A percentile compares a stretch with the other conserved stretches of the same genome.
Evolutionary conservation across 768 basidiomycete genomes (phyloP).

Genomic region (Tulasnella sp.): DNA sequence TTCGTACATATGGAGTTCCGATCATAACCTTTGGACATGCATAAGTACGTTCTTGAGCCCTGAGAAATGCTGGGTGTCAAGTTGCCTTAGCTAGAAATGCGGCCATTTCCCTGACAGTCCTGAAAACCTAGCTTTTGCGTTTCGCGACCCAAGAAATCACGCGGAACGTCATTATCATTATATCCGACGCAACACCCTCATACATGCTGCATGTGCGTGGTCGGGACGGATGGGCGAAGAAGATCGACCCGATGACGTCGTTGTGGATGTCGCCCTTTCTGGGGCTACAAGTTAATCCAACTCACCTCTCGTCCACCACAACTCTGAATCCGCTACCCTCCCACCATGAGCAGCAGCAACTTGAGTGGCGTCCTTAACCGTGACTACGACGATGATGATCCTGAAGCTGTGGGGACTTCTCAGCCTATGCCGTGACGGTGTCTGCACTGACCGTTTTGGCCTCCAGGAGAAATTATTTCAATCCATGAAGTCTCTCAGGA

Average conservation of each 20-base stretch:
- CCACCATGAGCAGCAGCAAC: not conserved
- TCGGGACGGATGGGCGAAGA: not conserved
- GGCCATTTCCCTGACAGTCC: not conserved
- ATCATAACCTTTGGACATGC: not conserved
- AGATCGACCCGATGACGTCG: slow-evolving; percentile 4
- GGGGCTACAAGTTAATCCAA: not conserved
- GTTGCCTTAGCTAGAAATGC: not conserved
- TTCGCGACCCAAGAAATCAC: not conserved
- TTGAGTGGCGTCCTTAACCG: not conserved
- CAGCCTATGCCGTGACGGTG: not conserved
- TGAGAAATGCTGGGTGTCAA: not conserved
- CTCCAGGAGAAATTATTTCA: not conserved
- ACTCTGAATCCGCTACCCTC: not conserved
- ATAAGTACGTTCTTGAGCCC: not conserved
- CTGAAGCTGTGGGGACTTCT: not conserved
- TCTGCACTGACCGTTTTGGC: not conserved
- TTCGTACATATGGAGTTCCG: not conserved
- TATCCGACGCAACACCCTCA: not conserved
- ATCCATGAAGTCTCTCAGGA: not conserved
- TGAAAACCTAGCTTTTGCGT: not conserved
- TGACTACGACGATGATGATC: not conserved
- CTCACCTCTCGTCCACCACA: not conserved
- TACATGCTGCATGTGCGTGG: not conserved
- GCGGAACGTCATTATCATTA: not conserved
- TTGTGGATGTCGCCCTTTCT: not conserved